Evolutionary conservation across 2,329 filamentous ascomycete genomes (phyloP), one percentile per base, ranked within the genome.

Genomic region (Sphaerulina populicola): DNA sequence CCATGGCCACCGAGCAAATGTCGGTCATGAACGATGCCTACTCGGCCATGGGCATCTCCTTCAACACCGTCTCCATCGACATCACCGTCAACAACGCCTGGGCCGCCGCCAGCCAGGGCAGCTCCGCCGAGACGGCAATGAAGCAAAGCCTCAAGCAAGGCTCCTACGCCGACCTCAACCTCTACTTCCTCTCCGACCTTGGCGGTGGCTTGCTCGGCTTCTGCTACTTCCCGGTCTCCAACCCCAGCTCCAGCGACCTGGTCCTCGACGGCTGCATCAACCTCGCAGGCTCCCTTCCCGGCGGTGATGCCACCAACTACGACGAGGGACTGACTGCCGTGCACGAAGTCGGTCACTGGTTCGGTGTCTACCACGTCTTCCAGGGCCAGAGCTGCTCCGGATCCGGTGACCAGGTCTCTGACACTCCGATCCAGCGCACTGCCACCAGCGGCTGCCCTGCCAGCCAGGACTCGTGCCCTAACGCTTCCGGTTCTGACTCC

Each of bases 181-280:
- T 81, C 46, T 80, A 79, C 65, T 80, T 79, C 66, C 74, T 78
- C 58, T 76, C 74, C 27, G 69, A 78, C 52, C 68, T 80, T 7
- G 53, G 57, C 36, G 57, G 49, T 33, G 60, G 57, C 18, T 50
- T 60, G 4, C 48, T 62, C 10, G 59, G 61, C 39, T 62, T 58
- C 53, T 62, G 60, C 53, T 61, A 61, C 48, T 60, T 64, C 40
- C 61, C 61, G 21, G 27, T 73, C 60, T 55, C 66, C 58, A 23
- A 57, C 50, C 51, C 65, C 10, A 77, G 77, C 58, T 57, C 71
- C 61, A 55, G 65, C 59, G 37, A 62, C 52, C 44, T 63, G 18
- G 59, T 68, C 43, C 68, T 69, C 50, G 77, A 79, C 59, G 76
- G 77, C n/a, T 79, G 77, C 64, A 77, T 76, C 57, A 67, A 79